Conservation (phyloP, 2,329 filamentous ascomycete genomes). For the Aspergillaceae sp. region DNA sequence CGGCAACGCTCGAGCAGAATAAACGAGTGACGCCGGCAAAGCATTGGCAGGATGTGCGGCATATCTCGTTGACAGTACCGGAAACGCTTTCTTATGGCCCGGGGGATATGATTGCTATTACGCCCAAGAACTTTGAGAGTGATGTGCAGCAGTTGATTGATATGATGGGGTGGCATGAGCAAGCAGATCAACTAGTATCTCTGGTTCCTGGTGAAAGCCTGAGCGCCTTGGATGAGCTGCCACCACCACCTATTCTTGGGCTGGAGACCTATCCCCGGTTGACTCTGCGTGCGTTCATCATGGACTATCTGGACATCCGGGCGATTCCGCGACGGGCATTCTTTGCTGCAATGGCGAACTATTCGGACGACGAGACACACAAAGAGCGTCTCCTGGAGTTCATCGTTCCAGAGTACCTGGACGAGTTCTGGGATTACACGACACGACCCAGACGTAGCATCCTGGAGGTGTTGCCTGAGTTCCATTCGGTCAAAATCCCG, state of each 20-base stretch:
- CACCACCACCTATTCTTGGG: constrained; percentile 26
- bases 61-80: constrained; percentile 53
- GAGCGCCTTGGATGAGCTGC: constrained; percentile 13
- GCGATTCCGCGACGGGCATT: constrained; percentile 83
- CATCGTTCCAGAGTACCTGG: constrained; percentile 65
- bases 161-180: constrained; percentile 66
- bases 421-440: constrained; percentile 94
- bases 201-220: constrained; percentile 33
- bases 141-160: constrained; percentile 73
- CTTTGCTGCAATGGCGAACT: constrained; percentile 68
- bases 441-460: constrained; percentile 83
- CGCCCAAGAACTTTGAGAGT: constrained; percentile 73
- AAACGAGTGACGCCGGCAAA: constrained; percentile 60
- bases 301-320: constrained; percentile 78
- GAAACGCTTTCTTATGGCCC: constrained; percentile 49
- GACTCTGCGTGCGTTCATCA: constrained; percentile 68
- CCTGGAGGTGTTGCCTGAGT: constrained; percentile 85
- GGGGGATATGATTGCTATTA: constrained; percentile 72
- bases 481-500: constrained; percentile 73
- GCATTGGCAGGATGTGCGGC: constrained; percentile 93
- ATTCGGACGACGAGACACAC: constrained; percentile 63
- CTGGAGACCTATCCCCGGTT: constrained; percentile 28
- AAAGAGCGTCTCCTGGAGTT: constrained; percentile 78
- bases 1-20: constrained; percentile 57
- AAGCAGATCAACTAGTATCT: constrained; percentile 62